A percentile compares a stretch with the other conserved stretches of the same genome.
These are phyloP conservation scores for Dryadomyces quercivorus DNA, from an alignment of 2,329 filamentous ascomycete genomes.

Conservation along the genomic window DNA sequence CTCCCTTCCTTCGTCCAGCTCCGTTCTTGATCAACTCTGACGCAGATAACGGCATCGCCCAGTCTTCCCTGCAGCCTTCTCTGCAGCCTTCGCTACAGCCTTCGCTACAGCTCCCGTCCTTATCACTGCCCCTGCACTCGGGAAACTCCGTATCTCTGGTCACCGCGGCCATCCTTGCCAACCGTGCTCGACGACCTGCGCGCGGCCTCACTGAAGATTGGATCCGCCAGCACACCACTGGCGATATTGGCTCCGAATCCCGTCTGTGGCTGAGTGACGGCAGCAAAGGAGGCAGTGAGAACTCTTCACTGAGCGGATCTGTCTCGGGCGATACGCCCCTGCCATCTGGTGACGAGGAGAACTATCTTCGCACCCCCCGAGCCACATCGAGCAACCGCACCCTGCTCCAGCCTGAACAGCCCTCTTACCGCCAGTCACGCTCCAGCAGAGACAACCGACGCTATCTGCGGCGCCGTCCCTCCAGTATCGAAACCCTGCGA, in stretches of 20 bases:
- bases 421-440: background rate
- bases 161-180: constrained; percentile 50
- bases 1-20: constrained; percentile 47
- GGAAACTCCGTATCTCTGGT: constrained; percentile 21
- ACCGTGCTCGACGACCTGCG: constrained; percentile 45
- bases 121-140: background rate
- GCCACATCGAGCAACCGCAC: background rate
- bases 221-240: constrained; percentile 75
- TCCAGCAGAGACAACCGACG: background rate
- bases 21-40: constrained; percentile 29
- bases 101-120: constrained; percentile 1
- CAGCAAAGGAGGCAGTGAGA: constrained; percentile 59
- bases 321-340: constrained; percentile 33
- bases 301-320: constrained; percentile 61
- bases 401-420: background rate
- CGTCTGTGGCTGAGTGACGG: constrained; percentile 79
- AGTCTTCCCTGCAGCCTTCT: background rate
- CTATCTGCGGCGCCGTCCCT: constrained; percentile 18
- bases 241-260: constrained; percentile 54
- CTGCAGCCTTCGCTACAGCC: background rate
- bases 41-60: constrained; percentile 19
- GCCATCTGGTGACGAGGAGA: constrained; percentile 29
- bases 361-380: constrained; percentile 6
- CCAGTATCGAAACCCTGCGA: constrained; percentile 45
- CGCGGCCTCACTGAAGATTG: constrained; percentile 68